These are phyloP conservation scores for Cicer judaicum DNA, from an alignment of 306 rosid species.

Conservation along the genomic window DNA sequence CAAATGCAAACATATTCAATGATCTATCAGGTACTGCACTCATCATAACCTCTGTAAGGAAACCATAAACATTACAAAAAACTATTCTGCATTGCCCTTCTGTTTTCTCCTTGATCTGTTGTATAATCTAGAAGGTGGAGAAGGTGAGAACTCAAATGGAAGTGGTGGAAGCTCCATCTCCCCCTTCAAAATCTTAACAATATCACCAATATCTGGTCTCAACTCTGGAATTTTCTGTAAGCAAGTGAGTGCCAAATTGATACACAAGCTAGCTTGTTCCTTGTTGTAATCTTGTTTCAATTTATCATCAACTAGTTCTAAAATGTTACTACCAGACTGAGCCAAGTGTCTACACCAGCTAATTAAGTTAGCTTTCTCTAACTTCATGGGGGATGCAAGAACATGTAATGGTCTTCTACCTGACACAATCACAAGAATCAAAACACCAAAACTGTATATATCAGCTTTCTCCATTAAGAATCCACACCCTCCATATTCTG, in stretches of 20 bases:
- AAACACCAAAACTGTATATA: constrained; percentile 89
- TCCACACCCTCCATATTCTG: constrained; percentile 88
- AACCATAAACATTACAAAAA: constrained; percentile 35
- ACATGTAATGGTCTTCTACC: constrained; percentile 93
- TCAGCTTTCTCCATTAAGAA: constrained; percentile 91
- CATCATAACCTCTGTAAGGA: constrained; percentile 35
- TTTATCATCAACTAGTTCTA: constrained; percentile 85
- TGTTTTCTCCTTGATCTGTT: constrained; percentile 77
- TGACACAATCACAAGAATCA: constrained; percentile 86
- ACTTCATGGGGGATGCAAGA: constrained; percentile 94
- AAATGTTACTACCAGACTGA: constrained; percentile 74
- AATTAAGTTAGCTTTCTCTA: constrained; percentile 88
- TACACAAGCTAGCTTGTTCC: constrained; percentile 82
- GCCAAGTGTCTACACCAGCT: constrained; percentile 96
- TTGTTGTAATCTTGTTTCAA: constrained; percentile 72
- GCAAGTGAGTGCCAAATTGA: constrained; percentile 83
- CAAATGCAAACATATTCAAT: constrained; percentile 36
- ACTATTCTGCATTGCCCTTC: constrained; percentile 56
- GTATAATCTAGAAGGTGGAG: constrained; percentile 81
- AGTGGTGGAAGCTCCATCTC: constrained; percentile 84
- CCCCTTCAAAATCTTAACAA: constrained; percentile 81
- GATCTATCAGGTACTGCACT: constrained; percentile 36
- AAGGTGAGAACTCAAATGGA: constrained; percentile 87
- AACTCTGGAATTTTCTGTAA: constrained; percentile 84
- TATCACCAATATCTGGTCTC: constrained; percentile 86